Percentiles rank a stretch among this genome's conserved stretches.
Conservation (phyloP, 164 flowering plant species). For the Nelumbo lutea region DNA sequence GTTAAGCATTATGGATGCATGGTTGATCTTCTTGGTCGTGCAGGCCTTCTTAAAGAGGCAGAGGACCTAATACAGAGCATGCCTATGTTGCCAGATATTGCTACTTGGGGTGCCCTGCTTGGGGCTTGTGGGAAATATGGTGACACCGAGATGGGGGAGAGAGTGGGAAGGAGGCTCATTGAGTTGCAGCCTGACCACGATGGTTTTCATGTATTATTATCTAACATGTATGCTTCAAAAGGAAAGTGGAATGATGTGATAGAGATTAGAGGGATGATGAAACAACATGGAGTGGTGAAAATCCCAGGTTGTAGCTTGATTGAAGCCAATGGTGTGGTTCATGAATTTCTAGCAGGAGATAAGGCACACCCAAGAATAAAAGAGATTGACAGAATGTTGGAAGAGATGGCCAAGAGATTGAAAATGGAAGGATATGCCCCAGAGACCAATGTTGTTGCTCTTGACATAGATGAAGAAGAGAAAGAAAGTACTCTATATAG, state of each 20-base stretch:
- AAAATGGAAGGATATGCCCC: conserved; percentile 14
- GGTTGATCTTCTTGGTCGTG: conserved; percentile 1
- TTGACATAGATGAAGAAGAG: conserved; percentile 43
- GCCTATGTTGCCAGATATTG: not conserved
- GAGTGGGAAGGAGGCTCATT: conserved; percentile 34
- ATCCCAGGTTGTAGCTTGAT: not conserved
- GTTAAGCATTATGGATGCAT: conserved; percentile 11
- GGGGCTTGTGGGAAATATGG: conserved; percentile 1
- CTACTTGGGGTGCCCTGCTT: conserved; percentile 1
- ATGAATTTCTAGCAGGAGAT: conserved; percentile 1
- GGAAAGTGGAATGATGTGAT: conserved; percentile 37
- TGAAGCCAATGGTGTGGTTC: not conserved
- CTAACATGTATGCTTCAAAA: conserved; percentile 41
- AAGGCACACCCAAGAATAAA: not conserved
- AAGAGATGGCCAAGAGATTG: not conserved
- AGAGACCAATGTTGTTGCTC: conserved; percentile 26
- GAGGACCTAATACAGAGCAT: not conserved
- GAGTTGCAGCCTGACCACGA: conserved; percentile 41
- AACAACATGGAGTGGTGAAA: conserved; percentile 19
- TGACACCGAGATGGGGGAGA: conserved; percentile 30
- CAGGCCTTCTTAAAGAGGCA: not conserved
- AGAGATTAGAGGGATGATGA: conserved; percentile 34
- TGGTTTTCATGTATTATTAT: conserved; percentile 42
- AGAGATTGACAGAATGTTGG: not conserved
- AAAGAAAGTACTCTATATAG: conserved; percentile 34